These are phyloP conservation scores for Phoma sp. DNA, from an alignment of 2,329 filamentous ascomycete genomes.

Conservation along the genomic window DNA sequence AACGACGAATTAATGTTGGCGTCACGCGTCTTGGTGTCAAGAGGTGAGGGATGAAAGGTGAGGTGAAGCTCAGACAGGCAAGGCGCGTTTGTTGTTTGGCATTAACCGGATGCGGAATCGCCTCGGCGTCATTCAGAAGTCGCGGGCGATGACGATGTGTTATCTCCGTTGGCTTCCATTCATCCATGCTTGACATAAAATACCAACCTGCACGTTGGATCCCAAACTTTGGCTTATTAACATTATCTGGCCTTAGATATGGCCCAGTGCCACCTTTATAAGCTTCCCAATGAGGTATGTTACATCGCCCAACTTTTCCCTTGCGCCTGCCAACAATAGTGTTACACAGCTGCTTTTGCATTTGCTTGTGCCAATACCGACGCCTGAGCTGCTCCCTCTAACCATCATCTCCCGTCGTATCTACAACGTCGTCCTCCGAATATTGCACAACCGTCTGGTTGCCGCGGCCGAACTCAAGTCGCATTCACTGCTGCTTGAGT, in stretches of 20 bases:
- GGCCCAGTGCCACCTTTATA: slow-evolving; percentile 41
- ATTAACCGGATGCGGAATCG: slow-evolving; percentile 23
- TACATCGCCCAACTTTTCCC: background rate
- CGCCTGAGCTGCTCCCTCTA: slow-evolving; percentile 58
- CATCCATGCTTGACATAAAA: slow-evolving; percentile 11
- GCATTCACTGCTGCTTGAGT: slow-evolving; percentile 76
- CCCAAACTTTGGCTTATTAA: background rate
- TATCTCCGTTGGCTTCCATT: slow-evolving; percentile 34
- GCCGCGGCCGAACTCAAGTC: slow-evolving; percentile 63
- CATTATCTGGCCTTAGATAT: slow-evolving; percentile 16
- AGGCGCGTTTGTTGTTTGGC: slow-evolving; percentile 29
- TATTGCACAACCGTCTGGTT: slow-evolving; percentile 70
- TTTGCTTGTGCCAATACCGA: slow-evolving; percentile 51
- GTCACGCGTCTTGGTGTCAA: slow-evolving; percentile 12
- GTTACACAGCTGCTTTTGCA: slow-evolving; percentile 50
- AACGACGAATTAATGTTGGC: background rate
- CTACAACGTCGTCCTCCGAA: slow-evolving; percentile 66
- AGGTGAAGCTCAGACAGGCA: slow-evolving; percentile 33
- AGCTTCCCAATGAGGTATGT: slow-evolving; percentile 48
- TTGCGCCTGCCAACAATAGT: slow-evolving; percentile 21
- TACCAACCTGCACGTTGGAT: background rate
- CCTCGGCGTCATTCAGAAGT: slow-evolving; percentile 7
- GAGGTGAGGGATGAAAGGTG: slow-evolving; percentile 19
- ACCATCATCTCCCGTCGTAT: slow-evolving; percentile 68
- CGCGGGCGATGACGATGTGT: slow-evolving; percentile 38